Conservation (phyloP, 73 alveolate species). For the Paramecium bursaria region DNA sequence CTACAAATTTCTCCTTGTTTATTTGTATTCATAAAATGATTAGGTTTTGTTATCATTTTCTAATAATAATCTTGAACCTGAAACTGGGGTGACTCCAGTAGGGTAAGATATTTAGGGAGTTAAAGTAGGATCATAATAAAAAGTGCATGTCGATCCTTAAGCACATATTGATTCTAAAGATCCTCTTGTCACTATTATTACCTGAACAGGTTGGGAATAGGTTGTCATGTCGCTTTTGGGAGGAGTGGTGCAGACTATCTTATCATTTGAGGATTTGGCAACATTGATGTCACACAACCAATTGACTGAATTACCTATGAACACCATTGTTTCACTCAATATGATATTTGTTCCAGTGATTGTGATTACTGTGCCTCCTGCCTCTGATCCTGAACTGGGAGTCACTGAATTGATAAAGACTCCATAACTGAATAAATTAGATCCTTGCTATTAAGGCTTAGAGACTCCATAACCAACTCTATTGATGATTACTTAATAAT, state of each 20-base stretch:
- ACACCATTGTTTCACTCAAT: constrained; percentile 1
- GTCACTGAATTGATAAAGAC: too few species aligned
- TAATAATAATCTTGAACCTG: too few species aligned
- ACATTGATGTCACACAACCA: constrained; percentile 56
- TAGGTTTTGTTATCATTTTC: too few species aligned
- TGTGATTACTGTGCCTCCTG: constrained; percentile 50
- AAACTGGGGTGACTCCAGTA: too few species aligned
- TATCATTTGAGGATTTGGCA: background rate
- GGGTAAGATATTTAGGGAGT: background rate
- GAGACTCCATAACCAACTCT: constrained; percentile 52
- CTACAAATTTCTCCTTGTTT: too few species aligned
- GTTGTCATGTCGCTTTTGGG: constrained; percentile 15
- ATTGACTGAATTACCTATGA: constrained; percentile 17
- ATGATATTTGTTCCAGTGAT: constrained; percentile 46
- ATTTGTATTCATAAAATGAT: too few species aligned
- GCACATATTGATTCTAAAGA: too few species aligned
- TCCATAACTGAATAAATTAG: too few species aligned
- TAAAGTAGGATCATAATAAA: constrained; percentile 6
- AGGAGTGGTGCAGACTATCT: constrained; percentile 31
- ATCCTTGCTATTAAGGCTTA: too few species aligned
- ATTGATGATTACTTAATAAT: background rate
- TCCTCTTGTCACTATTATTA: too few species aligned
- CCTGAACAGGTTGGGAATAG: too few species aligned
- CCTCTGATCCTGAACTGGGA: constrained; percentile 55
- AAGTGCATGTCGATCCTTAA: too few species aligned